phyloP scores from a whole-genome alignment of 2,329 filamentous ascomycete genomes.

The Aspergillus felis region DNA sequence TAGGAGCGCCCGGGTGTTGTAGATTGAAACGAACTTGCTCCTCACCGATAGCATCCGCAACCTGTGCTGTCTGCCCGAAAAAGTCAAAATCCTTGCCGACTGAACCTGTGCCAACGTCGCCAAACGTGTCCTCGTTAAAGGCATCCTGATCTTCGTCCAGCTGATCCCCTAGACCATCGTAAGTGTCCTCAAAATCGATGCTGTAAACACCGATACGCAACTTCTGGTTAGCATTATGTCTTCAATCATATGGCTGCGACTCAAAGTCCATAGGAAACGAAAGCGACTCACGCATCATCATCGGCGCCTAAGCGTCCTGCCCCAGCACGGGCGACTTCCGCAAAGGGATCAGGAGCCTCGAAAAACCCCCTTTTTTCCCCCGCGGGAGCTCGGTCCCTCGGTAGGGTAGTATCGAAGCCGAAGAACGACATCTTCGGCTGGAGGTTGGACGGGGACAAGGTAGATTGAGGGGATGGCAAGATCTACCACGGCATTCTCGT shows the following conservation, averaged over 20 bases:
- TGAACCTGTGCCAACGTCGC: constrained; percentile 43
- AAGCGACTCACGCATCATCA: constrained; percentile 54
- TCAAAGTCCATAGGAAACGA: constrained; percentile 29
- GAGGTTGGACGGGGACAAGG: constrained; percentile 9
- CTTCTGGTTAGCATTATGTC: neutral
- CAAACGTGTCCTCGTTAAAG: constrained; percentile 97
- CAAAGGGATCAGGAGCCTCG: constrained; percentile 84
- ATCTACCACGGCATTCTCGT: constrained; percentile 18
- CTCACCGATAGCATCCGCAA: constrained; percentile 80
- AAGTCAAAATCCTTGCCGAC: constrained; percentile 97
- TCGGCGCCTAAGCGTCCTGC: constrained; percentile 48
- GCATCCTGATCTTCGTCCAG: constrained; percentile 89
- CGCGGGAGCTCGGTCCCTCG: constrained; percentile 63
- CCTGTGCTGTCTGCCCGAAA: constrained; percentile 85
- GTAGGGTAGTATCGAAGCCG: constrained; percentile 71
- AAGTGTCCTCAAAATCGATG: constrained; percentile 93
- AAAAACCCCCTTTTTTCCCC: constrained; percentile 69
- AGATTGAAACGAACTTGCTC: constrained; percentile 82
- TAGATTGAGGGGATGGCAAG: constrained; percentile 12
- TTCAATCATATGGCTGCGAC: neutral
- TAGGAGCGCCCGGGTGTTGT: constrained; percentile 55
- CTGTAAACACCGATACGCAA: constrained; percentile 34
- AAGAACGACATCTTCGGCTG: constrained; percentile 76
- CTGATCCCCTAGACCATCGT: constrained; percentile 87
- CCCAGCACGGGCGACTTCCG: constrained; percentile 63